Percentiles rank a stretch among this genome's conserved stretches.
Conservation (phyloP, 2,329 filamentous ascomycete genomes). For the Diaporthe longicolla region DNA sequence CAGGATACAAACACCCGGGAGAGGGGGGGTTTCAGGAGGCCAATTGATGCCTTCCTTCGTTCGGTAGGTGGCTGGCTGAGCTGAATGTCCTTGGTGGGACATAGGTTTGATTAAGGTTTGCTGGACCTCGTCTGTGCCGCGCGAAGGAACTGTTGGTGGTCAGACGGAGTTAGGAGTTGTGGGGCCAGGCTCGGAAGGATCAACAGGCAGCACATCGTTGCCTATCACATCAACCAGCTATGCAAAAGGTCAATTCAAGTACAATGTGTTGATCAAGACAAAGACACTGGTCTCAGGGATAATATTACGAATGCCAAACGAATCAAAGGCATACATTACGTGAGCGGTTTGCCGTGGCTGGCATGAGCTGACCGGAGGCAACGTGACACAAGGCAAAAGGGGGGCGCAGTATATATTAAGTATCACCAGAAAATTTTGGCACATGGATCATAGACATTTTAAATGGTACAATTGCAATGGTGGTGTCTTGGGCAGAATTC, state of each 20-base stretch:
- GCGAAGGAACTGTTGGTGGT: neutral
- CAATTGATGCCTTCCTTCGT: neutral
- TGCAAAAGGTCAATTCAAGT: neutral
- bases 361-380: neutral
- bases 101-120: conserved; percentile 16
- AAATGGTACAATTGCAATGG: neutral
- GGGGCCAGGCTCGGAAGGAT: neutral
- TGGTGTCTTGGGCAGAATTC: neutral
- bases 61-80: neutral
- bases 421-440: neutral
- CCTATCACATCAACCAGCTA: neutral
- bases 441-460: neutral
- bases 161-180: neutral
- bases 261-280: neutral
- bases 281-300: neutral
- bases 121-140: neutral
- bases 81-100: neutral
- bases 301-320: neutral
- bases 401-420: too few species aligned
- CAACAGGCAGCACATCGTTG: neutral
- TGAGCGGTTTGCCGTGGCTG: neutral
- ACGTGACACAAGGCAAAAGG: too few species aligned
- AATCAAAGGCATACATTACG: too few species aligned
- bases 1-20: neutral
- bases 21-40: neutral